phyloP scores from a whole-genome alignment of 768 basidiomycete species.

The Sutorius australiensis region DNA sequence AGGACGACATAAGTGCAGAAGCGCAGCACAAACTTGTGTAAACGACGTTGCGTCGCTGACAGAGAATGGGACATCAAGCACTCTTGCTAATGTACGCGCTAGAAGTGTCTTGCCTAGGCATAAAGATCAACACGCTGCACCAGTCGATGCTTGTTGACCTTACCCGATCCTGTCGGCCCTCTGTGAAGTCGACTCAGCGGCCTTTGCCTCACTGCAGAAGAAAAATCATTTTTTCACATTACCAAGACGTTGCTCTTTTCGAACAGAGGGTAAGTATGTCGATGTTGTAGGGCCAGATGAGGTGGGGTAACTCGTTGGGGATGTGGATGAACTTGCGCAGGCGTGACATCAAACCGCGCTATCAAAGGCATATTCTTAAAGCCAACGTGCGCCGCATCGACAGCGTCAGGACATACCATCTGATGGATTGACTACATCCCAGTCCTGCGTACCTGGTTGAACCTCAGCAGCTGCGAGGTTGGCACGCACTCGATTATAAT shows the following conservation, averaged over 20 bases:
- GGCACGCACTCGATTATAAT: conserved; percentile 84
- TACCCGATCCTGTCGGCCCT: conserved; percentile 85
- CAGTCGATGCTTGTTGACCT: conserved; percentile 13
- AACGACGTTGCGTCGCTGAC: conserved; percentile 91
- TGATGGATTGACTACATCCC: conserved; percentile 23
- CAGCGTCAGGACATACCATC: conserved; percentile 27
- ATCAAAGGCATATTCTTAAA: neutral
- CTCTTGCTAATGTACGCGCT: conserved; percentile 85
- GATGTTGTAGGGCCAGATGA: conserved; percentile 37
- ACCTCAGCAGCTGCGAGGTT: conserved; percentile 53
- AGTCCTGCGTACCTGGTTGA: conserved; percentile 27
- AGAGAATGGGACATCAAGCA: conserved; percentile 92
- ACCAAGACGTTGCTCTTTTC: conserved; percentile 97
- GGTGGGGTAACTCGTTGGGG: conserved; percentile 37
- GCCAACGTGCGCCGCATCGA: neutral
- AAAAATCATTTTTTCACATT: conserved; percentile 50
- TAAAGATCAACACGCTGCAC: conserved; percentile 1
- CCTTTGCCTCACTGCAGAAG: neutral
- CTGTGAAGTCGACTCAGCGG: conserved; percentile 33
- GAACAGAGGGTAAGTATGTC: conserved; percentile 54
- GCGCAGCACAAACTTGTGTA: conserved; percentile 60
- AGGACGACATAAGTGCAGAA: conserved; percentile 1
- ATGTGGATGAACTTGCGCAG: conserved; percentile 64
- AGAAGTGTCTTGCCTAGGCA: conserved; percentile 79
- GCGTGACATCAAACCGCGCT: conserved; percentile 42